Base-by-base conservation (phyloP, 2,329 filamentous ascomycete species). In the Monosporascus sp. region DNA sequence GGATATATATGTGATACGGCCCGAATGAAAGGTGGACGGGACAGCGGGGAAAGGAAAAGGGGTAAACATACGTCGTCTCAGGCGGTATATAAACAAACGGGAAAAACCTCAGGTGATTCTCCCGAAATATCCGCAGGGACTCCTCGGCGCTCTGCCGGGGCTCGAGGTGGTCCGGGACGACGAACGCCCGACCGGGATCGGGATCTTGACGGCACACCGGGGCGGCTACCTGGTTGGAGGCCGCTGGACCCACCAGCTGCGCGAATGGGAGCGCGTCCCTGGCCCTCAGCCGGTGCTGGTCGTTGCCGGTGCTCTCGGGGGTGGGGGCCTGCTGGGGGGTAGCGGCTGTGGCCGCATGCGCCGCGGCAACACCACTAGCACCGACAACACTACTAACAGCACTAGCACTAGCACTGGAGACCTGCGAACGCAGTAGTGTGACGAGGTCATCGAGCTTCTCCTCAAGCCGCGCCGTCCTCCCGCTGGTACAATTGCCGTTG, bases 381-480 rank as follows among this genome's bases (percentile, higher is more conserved):
- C 50, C 52, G n/a, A 24, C 46, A 37, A 22, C 51, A 51, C 48
- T 20, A 44, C 35, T 46, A 26, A 49, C 24, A 20, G 44, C 51
- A 37, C 54, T 40, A 2, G 54, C 37, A 20, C 54, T 40, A 2
- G 55, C 37, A 20, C 54, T 52, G 19, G 53, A 51, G 9, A 63
- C 58, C 38, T 67, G 65, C n/a, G 62, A 61, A 44, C 61, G 58
- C 41, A 68, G 59, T 26, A 67, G 59, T 5, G 60, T 56, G 5
- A 67, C 63, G n/a, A 68, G 50, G 20, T 64, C 62, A 37, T 68
- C 66, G 4, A 67, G 58, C 43, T 65, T 66, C 50, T 67, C 62
- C 52, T 68, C 65, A 3, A 67, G 63, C 48, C 63, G 61, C 17
- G 64, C 61, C 7, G 64, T 55, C 35, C 59, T 49, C 19, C 55